Conservation (phyloP, 805 yeast genomes). For the Zygosaccharomyces siamensis region DNA sequence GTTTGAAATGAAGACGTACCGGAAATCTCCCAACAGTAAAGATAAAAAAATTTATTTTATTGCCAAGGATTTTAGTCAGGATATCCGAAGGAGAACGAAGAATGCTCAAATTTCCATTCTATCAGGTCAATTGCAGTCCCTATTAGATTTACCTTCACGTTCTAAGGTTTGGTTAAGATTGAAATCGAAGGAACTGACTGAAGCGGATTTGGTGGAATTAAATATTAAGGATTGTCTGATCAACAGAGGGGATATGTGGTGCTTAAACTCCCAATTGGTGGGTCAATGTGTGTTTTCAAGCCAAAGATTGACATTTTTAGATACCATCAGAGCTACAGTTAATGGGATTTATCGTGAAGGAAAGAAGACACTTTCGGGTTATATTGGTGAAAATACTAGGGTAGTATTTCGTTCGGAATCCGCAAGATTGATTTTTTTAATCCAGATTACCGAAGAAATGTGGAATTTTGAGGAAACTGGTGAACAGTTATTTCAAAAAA, state of each 20-base stretch:
- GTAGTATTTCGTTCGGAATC: constrained; percentile 88
- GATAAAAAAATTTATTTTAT: constrained; percentile 19
- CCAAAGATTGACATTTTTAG: constrained; percentile 60
- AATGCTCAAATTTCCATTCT: constrained; percentile 49
- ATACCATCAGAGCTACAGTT: constrained; percentile 58
- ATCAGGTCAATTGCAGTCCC: constrained; percentile 53
- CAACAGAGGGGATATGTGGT: constrained; percentile 93
- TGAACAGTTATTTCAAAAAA: constrained; percentile 85
- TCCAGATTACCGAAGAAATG: constrained; percentile 92
- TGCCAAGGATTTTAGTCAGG: constrained; percentile 23
- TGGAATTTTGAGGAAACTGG: constrained; percentile 98
- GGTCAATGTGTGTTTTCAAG: constrained; percentile 62
- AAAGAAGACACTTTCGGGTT: constrained; percentile 65
- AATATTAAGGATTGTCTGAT: constrained; percentile 74
- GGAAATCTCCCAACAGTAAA: constrained; percentile 22
- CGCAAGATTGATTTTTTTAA: constrained; percentile 72
- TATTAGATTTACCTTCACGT: constrained; percentile 63
- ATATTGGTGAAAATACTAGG: constrained; percentile 67
- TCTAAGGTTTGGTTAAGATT: constrained; percentile 56
- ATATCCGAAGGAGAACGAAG: constrained; percentile 28
- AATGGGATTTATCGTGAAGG: constrained; percentile 63
- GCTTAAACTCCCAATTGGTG: constrained; percentile 55
- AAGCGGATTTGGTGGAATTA: constrained; percentile 78
- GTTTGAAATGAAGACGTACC: constrained; percentile 59
- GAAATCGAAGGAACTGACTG: constrained; percentile 44